Percentiles rank a stretch among this genome's conserved stretches.
Conservation (phyloP, 2,329 filamentous ascomycete species). For the Aspergillus sojae region DNA sequence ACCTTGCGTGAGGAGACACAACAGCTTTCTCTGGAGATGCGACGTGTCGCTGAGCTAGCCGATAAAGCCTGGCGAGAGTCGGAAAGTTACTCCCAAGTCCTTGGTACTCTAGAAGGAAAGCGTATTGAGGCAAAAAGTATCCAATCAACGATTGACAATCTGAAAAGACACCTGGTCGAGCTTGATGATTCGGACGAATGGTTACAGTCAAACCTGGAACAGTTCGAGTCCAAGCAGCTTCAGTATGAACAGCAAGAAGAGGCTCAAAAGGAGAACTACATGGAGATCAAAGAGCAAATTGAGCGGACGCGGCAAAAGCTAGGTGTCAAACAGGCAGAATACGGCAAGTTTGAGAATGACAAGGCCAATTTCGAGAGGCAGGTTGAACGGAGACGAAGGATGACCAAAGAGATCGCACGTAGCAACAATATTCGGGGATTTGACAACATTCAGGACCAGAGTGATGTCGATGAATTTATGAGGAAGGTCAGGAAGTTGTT, state of each 20-base stretch:
- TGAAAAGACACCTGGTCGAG: constrained; percentile 73
- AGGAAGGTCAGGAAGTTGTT: constrained; percentile 74
- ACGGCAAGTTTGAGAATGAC: constrained; percentile 79
- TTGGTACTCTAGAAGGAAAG: constrained; percentile 76
- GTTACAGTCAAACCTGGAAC: constrained; percentile 69
- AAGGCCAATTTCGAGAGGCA: constrained; percentile 86
- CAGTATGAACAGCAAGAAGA: constrained; percentile 67
- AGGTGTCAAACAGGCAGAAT: constrained; percentile 46
- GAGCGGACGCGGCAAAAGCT: constrained; percentile 48
- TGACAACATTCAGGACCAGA: constrained; percentile 75
- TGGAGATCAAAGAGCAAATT: constrained; percentile 60
- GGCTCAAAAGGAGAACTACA: constrained; percentile 65
- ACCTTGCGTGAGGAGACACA: constrained; percentile 63
- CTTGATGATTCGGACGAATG: constrained; percentile 77
- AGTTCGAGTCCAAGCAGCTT: constrained; percentile 76
- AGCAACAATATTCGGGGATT: constrained; percentile 81
- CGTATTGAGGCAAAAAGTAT: constrained; percentile 72
- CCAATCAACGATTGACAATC: constrained; percentile 68
- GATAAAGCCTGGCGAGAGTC: constrained; percentile 72
- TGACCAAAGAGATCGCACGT: constrained; percentile 77
- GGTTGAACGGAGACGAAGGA: constrained; percentile 67
- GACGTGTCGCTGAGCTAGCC: constrained; percentile 52
- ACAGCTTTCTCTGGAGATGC: constrained; percentile 54
- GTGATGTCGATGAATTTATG: constrained; percentile 74
- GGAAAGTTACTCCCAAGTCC: constrained; percentile 71